Evolutionary conservation across 768 basidiomycete species (phyloP), one percentile per base, ranked within the genome.

Genomic region (Ramaria rubella): DNA sequence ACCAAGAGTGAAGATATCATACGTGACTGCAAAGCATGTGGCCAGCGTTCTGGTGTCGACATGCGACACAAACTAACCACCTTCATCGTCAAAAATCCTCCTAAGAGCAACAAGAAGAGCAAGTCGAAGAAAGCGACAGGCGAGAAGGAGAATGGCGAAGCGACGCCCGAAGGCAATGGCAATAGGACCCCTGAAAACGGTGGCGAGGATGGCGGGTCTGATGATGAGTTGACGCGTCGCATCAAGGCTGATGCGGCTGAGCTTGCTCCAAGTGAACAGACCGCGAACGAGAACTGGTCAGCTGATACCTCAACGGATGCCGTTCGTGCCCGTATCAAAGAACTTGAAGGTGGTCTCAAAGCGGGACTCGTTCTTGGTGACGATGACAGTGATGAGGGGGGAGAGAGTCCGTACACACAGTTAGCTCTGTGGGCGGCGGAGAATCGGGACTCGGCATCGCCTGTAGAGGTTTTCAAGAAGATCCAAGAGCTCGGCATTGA

Each of bases 21-120:
- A 62, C 84, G 94, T 59, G 94, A 99, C 71, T 99, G 96, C 81
- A 97, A 98, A 73, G 96, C 96, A 26, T 99, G 96, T 65, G 96
- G 96, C 52, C 86, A 93, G 66, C 84, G 90, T 62, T 94, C 89
- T 48, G 83, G 77, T 40, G 80, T 98, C 62, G 94, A 98, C 70
- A 96, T 96, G 92, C 80, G 93, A 33, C 95, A 98, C 77, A 96
- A 94, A 72, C 81, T 99, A 59, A 87, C 86, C 42, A 93, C 94
- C 1, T 99, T 91, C 77, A 96, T 99, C 68, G 66, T 97, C 66
- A 96, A 94, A 77, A 99, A 99, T 70, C 96, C 96, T 42, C 95
- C 94, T 52, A 93, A 87, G 74, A 42, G 40, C 40, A 26, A 8
- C 2, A 80, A 78, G 65, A 72, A 70, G 46, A 72, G 71, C 27